Percentiles rank a stretch among this genome's conserved stretches.
Conservation (phyloP, 2,329 filamentous ascomycete genomes). For the Cordyceps javanica region DNA sequence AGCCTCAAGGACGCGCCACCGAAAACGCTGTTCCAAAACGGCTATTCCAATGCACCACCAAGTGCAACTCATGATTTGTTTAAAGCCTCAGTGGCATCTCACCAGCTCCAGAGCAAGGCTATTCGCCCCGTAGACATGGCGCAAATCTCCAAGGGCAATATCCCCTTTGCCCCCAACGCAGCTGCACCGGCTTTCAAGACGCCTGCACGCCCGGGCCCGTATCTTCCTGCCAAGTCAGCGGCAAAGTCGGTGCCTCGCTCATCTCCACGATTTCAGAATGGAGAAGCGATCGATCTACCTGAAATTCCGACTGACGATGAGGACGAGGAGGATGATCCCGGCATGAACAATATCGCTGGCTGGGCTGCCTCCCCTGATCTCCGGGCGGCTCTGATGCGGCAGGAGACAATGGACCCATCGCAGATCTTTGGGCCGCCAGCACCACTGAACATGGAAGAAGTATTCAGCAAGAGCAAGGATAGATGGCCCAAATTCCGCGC, state of each 20-base stretch:
- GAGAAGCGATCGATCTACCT: slow-evolving; percentile 84
- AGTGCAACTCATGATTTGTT: slow-evolving; percentile 52
- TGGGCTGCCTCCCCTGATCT: slow-evolving; percentile 91
- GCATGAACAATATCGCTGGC: slow-evolving; percentile 50
- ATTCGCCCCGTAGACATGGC: slow-evolving; percentile 74
- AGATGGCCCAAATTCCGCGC: slow-evolving; percentile 81
- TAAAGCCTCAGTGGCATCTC: slow-evolving; percentile 59
- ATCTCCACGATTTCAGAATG: slow-evolving; percentile 81
- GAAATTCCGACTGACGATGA: slow-evolving; percentile 95
- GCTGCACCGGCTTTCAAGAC: slow-evolving; percentile 59
- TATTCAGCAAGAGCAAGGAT: slow-evolving; percentile 86
- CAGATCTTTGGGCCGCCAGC: slow-evolving; percentile 83
- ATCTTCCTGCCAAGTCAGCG: slow-evolving; percentile 43
- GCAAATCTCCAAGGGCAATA: slow-evolving; percentile 82
- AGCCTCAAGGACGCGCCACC: slow-evolving; percentile 55
- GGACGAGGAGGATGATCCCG: slow-evolving; percentile 67
- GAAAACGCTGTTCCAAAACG: slow-evolving; percentile 55
- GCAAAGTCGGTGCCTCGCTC: slow-evolving; percentile 58
- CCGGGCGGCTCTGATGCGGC: slow-evolving; percentile 64
- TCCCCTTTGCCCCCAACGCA: slow-evolving; percentile 74
- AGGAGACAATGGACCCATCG: slow-evolving; percentile 80
- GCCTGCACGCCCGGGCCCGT: slow-evolving; percentile 50
- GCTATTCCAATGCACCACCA: slow-evolving; percentile 55
- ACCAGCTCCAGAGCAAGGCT: slow-evolving; percentile 59
- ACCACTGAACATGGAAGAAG: slow-evolving; percentile 90